A percentile compares a stretch with the other conserved stretches of the same genome.
Evolutionary conservation across 768 basidiomycete genomes (phyloP).

Genomic region (Flagelloscypha sp.): DNA sequence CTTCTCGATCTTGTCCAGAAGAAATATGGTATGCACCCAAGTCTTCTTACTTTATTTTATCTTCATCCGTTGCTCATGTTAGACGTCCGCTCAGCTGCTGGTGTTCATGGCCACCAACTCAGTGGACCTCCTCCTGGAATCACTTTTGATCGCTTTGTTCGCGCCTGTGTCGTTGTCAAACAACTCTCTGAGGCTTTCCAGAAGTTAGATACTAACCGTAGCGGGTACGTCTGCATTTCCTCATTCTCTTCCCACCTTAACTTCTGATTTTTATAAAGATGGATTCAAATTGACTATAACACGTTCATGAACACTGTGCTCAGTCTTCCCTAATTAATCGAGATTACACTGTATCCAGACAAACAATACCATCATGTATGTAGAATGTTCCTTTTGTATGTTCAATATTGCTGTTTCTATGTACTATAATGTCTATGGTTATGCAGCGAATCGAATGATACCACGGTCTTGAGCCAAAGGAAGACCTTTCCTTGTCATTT

Average conservation of each 20-base stretch:
- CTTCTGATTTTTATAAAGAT: too few relatives aligned
- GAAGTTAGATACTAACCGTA: constrained; percentile 52
- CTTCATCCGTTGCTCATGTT: background rate
- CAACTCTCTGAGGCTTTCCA: constrained; percentile 69
- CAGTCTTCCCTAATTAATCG: constrained; percentile 54
- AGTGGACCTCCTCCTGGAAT: constrained; percentile 45
- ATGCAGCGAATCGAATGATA: too few relatives aligned
- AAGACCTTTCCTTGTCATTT: too few relatives aligned
- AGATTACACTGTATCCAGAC: too few relatives aligned
- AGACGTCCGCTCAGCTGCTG: constrained; percentile 47
- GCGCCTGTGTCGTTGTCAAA: constrained; percentile 77
- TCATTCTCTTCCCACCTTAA: constrained; percentile 39
- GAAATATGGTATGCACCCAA: constrained; percentile 83
- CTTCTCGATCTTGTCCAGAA: constrained; percentile 58
- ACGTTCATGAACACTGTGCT: constrained; percentile 65
- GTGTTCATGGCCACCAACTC: too few relatives aligned
- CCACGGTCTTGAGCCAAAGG: too few relatives aligned
- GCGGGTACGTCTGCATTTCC: constrained; percentile 45
- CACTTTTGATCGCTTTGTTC: constrained; percentile 80
- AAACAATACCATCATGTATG: too few relatives aligned
- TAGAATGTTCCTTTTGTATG: too few relatives aligned
- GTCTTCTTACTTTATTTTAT: too few relatives aligned
- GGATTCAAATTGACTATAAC: constrained; percentile 68
- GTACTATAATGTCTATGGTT: too few relatives aligned
- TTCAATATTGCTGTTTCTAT: too few relatives aligned